Conservation (phyloP, 2,329 filamentous ascomycete genomes). For the Arthrobotrys musiformis region DNA sequence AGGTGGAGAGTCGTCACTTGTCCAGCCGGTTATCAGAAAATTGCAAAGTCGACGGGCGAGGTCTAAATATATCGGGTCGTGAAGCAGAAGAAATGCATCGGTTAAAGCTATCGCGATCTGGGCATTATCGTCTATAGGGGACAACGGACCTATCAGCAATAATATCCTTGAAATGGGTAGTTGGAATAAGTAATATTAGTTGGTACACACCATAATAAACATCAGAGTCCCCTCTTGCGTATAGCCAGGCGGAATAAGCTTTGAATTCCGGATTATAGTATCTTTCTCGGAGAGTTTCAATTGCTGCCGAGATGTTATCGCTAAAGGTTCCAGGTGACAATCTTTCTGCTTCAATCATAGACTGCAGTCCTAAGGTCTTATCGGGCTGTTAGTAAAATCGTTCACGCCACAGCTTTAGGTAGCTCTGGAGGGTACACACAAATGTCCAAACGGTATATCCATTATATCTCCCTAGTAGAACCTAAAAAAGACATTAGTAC, state of each 20-base stretch:
- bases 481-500: constrained; percentile 18
- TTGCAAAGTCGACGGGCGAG: constrained; percentile 44
- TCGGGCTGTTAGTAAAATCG: neutral
- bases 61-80: constrained; percentile 46
- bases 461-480: constrained; percentile 45
- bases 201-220: constrained; percentile 43
- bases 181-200: neutral
- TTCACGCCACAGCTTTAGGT: no score
- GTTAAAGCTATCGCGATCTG: constrained; percentile 48
- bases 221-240: constrained; percentile 38
- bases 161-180: no score
- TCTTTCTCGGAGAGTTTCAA: constrained; percentile 49
- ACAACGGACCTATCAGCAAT: neutral
- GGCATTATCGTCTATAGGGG: constrained; percentile 39
- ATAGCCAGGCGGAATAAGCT: constrained; percentile 51
- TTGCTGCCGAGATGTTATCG: constrained; percentile 38
- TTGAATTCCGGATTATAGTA: constrained; percentile 50
- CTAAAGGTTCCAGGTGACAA: constrained; percentile 34
- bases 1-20: constrained; percentile 24
- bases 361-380: constrained; percentile 45
- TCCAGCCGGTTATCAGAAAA: constrained; percentile 47
- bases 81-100: constrained; percentile 26
- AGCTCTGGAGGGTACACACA: constrained; percentile 8
- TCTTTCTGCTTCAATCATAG: constrained; percentile 47
- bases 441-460: constrained; percentile 55